phyloP scores from a whole-genome alignment of 768 basidiomycete species.

The Boletus patriciae region DNA sequence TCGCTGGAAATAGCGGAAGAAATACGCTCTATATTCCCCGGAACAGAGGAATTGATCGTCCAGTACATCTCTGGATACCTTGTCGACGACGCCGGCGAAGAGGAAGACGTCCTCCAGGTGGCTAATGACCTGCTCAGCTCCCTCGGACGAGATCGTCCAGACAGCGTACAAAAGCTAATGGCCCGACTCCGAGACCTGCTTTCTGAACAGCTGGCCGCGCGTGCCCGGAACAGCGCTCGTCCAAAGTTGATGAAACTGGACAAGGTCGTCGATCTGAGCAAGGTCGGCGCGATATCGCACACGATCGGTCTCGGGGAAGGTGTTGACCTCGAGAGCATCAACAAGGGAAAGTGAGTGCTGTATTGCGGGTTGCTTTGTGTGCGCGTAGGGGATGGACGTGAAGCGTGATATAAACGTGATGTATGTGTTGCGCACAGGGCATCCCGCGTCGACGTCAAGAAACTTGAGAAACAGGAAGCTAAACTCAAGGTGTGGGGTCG shows the following conservation, averaged over 20 bases:
- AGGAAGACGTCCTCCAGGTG: conserved; percentile 81
- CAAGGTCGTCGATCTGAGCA: conserved; percentile 87
- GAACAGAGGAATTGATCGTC: conserved; percentile 81
- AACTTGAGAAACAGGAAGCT: conserved; percentile 94
- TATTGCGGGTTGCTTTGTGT: neutral
- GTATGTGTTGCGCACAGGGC: conserved; percentile 49
- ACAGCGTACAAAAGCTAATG: conserved; percentile 69
- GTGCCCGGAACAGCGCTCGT: conserved; percentile 57
- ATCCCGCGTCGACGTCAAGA: conserved; percentile 91
- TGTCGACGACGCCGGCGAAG: conserved; percentile 85
- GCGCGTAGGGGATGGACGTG: conserved; percentile 1
- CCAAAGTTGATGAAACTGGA: conserved; percentile 76
- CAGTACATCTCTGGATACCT: conserved; percentile 88
- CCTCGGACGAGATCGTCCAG: conserved; percentile 60
- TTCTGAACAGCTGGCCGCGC: conserved; percentile 59
- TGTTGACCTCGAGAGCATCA: conserved; percentile 87
- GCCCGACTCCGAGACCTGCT: conserved; percentile 58
- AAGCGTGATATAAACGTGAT: conserved; percentile 1
- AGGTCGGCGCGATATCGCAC: conserved; percentile 68
- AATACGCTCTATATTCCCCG: conserved; percentile 67
- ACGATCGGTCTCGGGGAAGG: conserved; percentile 80
- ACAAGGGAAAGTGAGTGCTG: conserved; percentile 82
- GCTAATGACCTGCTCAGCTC: conserved; percentile 74
- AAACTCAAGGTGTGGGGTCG: conserved; percentile 70
- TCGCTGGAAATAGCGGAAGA: conserved; percentile 78